Evolutionary conservation across 495 filamentous ascomycete species (phyloP).

Genomic region (Hyaloscypha variabilis): DNA sequence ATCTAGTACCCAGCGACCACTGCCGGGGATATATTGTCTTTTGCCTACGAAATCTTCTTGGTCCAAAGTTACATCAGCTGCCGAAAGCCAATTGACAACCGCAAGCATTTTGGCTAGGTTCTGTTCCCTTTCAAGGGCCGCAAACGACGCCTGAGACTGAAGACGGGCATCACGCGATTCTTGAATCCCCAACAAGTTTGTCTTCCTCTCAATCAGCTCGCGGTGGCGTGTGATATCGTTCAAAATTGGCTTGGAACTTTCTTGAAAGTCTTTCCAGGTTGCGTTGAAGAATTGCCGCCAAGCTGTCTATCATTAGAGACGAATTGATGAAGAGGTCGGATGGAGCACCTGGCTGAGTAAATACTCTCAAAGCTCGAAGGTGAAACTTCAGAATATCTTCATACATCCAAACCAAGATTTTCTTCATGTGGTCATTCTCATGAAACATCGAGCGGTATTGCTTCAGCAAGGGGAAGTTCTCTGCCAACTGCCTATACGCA

Average conservation of each 20-base stretch:
- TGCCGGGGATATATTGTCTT: slow-evolving; percentile 32
- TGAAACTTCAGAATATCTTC: slow-evolving; percentile 50
- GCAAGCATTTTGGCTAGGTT: slow-evolving; percentile 22
- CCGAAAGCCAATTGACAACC: slow-evolving; percentile 37
- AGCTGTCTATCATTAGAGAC: slow-evolving; percentile 13
- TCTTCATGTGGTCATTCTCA: slow-evolving; percentile 31
- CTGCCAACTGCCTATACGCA: slow-evolving; percentile 44
- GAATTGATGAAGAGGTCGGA: too few species aligned
- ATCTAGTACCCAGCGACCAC: slow-evolving; percentile 41
- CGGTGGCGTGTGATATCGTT: slow-evolving; percentile 33
- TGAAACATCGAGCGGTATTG: slow-evolving; percentile 39
- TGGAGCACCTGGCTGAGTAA: slow-evolving; percentile 12
- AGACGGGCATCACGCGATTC: slow-evolving; percentile 27
- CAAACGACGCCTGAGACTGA: slow-evolving; percentile 17
- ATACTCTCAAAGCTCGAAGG: slow-evolving; percentile 37
- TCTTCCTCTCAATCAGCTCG: slow-evolving; percentile 8
- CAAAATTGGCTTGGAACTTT: slow-evolving; percentile 37
- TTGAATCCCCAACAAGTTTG: slow-evolving; percentile 18
- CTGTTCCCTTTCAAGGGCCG: slow-evolving; percentile 20
- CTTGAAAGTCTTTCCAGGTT: slow-evolving; percentile 45
- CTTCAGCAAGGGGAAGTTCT: slow-evolving; percentile 39
- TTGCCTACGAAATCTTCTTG: slow-evolving; percentile 36
- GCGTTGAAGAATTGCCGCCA: slow-evolving; percentile 38
- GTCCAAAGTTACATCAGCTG: slow-evolving; percentile 28
- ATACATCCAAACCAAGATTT: slow-evolving; percentile 42